Percentiles rank a stretch among this genome's conserved stretches.
These are phyloP conservation scores for Pythium phragmiticola DNA, from an alignment of 352 stramenopile genomes.

Conservation along the genomic window DNA sequence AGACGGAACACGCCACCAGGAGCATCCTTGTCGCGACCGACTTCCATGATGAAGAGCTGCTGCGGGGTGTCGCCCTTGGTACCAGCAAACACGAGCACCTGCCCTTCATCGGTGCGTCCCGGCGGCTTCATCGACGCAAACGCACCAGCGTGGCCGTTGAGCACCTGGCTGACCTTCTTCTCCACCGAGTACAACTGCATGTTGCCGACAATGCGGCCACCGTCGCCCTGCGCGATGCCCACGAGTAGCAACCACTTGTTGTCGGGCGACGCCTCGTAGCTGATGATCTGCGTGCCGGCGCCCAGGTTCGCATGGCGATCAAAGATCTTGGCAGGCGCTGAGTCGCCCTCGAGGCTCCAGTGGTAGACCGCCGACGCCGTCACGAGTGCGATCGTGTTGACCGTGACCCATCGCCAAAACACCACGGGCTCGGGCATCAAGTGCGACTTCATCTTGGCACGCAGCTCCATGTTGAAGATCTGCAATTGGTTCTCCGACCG, in stretches of 20 bases:
- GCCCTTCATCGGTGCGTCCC: slow-evolving; percentile 90
- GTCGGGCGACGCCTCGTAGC: slow-evolving; percentile 97
- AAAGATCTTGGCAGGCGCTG: slow-evolving; percentile 95
- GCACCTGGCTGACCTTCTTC: slow-evolving; percentile 98
- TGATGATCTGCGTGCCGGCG: slow-evolving; percentile 98
- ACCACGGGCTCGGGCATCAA: slow-evolving; percentile 92
- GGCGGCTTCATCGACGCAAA: slow-evolving; percentile 96
- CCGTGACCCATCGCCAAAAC: slow-evolving; percentile 99
- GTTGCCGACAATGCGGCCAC: slow-evolving; percentile 94
- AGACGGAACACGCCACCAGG: slow-evolving; percentile 95
- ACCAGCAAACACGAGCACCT: slow-evolving; percentile 86
- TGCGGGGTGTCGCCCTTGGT: slow-evolving; percentile 79
- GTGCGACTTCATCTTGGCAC: slow-evolving; percentile 97
- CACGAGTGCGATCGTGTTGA: slow-evolving; percentile 97
- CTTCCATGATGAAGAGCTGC: slow-evolving; percentile 98
- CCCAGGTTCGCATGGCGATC: slow-evolving; percentile 95
- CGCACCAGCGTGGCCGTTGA: slow-evolving; percentile 95
- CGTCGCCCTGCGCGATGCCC: slow-evolving; percentile 95
- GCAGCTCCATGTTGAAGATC: slow-evolving; percentile 99
- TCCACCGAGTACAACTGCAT: slow-evolving; percentile 99
- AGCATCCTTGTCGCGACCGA: slow-evolving; percentile 95
- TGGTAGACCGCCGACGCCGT: slow-evolving; percentile 97
- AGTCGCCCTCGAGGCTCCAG: slow-evolving; percentile 95
- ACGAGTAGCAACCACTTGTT: slow-evolving; percentile 98
- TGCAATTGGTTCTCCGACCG: slow-evolving; percentile 95